A percentile compares a stretch with the other conserved stretches of the same genome.
These are phyloP conservation scores for Phialophora macrospora DNA, from an alignment of 2,329 filamentous ascomycete species.

Conservation along the genomic window DNA sequence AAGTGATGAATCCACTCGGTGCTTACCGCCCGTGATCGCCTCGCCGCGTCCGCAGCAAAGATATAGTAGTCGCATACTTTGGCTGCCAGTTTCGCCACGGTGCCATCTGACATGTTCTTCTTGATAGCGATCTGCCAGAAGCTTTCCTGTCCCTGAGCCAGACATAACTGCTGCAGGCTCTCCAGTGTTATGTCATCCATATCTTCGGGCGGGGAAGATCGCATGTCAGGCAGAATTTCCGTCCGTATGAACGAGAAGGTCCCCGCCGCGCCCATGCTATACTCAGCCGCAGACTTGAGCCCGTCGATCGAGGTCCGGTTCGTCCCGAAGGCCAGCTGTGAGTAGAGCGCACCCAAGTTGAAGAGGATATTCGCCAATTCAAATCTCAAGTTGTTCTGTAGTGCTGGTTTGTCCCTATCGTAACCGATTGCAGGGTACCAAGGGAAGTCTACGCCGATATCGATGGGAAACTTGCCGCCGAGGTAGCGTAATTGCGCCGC, in stretches of 20 bases:
- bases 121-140: slow-evolving; percentile 98
- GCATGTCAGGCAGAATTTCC: slow-evolving; percentile 78
- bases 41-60: slow-evolving; percentile 78
- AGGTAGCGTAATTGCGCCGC: slow-evolving; percentile 93
- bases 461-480: slow-evolving; percentile 92
- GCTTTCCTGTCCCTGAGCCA: slow-evolving; percentile 94
- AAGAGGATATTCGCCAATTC: slow-evolving; percentile 92
- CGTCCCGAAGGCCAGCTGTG: slow-evolving; percentile 81
- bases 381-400: slow-evolving; percentile 71
- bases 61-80: slow-evolving; percentile 91
- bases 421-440: slow-evolving; percentile 96
- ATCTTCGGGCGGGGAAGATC: slow-evolving; percentile 85
- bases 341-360: slow-evolving; percentile 92
- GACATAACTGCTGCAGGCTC: slow-evolving; percentile 78
- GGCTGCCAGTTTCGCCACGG: slow-evolving; percentile 87
- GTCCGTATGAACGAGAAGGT: slow-evolving; percentile 78
- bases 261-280: slow-evolving; percentile 86
- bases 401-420: slow-evolving; percentile 64
- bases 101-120: slow-evolving; percentile 88
- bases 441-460: slow-evolving; percentile 85
- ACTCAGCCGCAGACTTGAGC: slow-evolving; percentile 84
- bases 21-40: slow-evolving; percentile 86
- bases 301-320: slow-evolving; percentile 80
- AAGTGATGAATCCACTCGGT: slow-evolving; percentile 98
- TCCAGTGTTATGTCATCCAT: slow-evolving; percentile 91